Base-by-base conservation (phyloP, 208 protist species). In the Leishmania braziliensis region DNA sequence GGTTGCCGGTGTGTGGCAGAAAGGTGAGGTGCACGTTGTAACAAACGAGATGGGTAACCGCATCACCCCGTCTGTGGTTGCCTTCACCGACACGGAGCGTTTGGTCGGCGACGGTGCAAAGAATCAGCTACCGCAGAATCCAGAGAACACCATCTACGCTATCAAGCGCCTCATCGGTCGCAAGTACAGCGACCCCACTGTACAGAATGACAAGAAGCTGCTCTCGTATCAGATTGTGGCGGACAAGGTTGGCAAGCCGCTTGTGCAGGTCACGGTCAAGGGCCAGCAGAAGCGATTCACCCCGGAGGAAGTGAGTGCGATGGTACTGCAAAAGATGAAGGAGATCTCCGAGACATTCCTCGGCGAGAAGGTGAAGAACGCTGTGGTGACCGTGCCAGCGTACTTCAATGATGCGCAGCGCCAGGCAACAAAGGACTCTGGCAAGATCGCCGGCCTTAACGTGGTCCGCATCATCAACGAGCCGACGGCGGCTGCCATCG, bases 401-500 rank as follows among this genome's bases (percentile, higher is more conserved):
- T 99, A 99, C 89, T 99, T 99, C 91, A 99, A 99, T 88, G 99
- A 99, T 89, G 93, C 97, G 0, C 99, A 99, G 96, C 91, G 99
- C 60, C 98, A 99, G 95, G 98, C 99, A 14, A 99, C 99, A 16
- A 99, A 99, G 92, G 99, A 99, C 84, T 98, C 99, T 2, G 99
- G 99, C 56, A 78, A 78, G 60, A 99, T 99, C 75, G 91, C 97
- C 8, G 99, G 99, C 65, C 82, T 98, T 14, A 97, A 99, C 70
- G 99, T 99, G 16, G 82, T 99, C 68, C 97, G 99, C 88, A 99
- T 99, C 91, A 99, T 99, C 91, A 99, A 99, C 95, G 99, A 99
- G 93, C 99, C 99, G 60, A 99, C 99, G 36, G 99, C 99, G 4
- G 99, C 99, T 48, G 99, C 99, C 79, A 97, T 99, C 80, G 99